Conservation (phyloP, 1,139 yeast genomes). For the Yamadazyma friedrichii region DNA sequence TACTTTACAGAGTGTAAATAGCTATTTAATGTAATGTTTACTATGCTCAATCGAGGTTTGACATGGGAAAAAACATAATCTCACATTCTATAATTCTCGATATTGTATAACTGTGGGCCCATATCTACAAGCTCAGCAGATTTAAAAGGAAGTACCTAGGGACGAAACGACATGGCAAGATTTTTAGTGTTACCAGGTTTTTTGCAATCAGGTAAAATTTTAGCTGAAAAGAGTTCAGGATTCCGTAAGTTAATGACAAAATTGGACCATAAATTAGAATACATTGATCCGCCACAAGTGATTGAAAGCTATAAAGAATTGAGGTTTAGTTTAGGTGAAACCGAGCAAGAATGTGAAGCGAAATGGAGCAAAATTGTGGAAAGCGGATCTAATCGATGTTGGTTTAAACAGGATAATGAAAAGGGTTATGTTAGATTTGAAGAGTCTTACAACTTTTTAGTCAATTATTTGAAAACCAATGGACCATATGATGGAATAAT, state of each 20-base stretch:
- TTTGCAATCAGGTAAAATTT: constrained; percentile 67
- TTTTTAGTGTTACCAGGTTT: constrained; percentile 38
- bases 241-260: constrained; percentile 64
- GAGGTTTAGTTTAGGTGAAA: constrained; percentile 27
- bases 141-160: too few species aligned
- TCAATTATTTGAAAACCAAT: constrained; percentile 53
- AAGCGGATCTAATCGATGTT: constrained; percentile 51
- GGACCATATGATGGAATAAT: constrained; percentile 90
- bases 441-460: constrained; percentile 40
- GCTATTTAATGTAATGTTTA: constrained; percentile 28
- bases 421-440: constrained; percentile 31
- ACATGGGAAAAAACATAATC: too few species aligned
- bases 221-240: constrained; percentile 79
- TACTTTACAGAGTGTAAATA: constrained; percentile 65
- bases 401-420: constrained; percentile 33
- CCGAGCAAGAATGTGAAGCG: constrained; percentile 23
- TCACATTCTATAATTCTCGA: too few species aligned
- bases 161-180: constrained; percentile 1
- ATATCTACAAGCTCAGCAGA: too few species aligned
- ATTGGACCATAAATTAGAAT: constrained; percentile 49
- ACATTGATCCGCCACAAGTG: constrained; percentile 34
- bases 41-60: not conserved
- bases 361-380: constrained; percentile 36
- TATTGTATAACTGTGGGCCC: too few species aligned
- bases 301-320: constrained; percentile 26